Percentiles rank a stretch among this genome's conserved stretches.
Conservation (phyloP, 108 stramenopile species). For the Cyclotella distinguenda region DNA sequence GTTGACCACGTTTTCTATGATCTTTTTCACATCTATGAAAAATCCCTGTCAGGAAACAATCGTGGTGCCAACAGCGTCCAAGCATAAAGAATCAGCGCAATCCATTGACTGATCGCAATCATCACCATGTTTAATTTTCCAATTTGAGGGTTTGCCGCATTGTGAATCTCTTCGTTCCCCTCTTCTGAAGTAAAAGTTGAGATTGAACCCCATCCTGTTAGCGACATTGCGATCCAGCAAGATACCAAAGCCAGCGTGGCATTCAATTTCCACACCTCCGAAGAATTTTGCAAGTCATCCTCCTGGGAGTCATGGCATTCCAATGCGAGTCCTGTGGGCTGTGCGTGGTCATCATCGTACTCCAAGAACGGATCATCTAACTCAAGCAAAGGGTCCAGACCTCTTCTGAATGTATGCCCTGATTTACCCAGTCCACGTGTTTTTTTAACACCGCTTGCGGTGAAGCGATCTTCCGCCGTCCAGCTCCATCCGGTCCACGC, state of each 20-base stretch:
- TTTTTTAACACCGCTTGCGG: constrained; percentile 40
- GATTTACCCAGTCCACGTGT: constrained; percentile 33
- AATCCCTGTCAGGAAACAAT: constrained; percentile 90
- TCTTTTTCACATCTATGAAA: constrained; percentile 57
- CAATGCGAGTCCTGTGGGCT: constrained; percentile 64
- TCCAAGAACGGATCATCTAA: constrained; percentile 80
- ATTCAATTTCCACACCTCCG: constrained; percentile 88
- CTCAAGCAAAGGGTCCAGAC: constrained; percentile 50
- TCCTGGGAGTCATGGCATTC: constrained; percentile 23
- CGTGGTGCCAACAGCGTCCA: constrained; percentile 91
- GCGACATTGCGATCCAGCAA: constrained; percentile 89
- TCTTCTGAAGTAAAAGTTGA: constrained; percentile 25
- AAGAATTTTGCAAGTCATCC: constrained; percentile 17
- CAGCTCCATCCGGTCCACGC: constrained; percentile 83
- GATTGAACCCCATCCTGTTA: constrained; percentile 92
- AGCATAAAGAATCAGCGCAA: constrained; percentile 73
- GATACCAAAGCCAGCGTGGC: constrained; percentile 74
- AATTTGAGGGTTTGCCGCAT: constrained; percentile 80
- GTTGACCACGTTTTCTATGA: too few species aligned
- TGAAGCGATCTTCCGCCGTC: constrained; percentile 55
- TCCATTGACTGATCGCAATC: constrained; percentile 87
- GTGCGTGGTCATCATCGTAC: constrained; percentile 51
- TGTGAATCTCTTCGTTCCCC: constrained; percentile 50
- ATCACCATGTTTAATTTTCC: constrained; percentile 89
- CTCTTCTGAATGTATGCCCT: constrained; percentile 24